phyloP scores from a whole-genome alignment of 768 basidiomycete genomes.

The Lactifluus hygrophoroides region DNA sequence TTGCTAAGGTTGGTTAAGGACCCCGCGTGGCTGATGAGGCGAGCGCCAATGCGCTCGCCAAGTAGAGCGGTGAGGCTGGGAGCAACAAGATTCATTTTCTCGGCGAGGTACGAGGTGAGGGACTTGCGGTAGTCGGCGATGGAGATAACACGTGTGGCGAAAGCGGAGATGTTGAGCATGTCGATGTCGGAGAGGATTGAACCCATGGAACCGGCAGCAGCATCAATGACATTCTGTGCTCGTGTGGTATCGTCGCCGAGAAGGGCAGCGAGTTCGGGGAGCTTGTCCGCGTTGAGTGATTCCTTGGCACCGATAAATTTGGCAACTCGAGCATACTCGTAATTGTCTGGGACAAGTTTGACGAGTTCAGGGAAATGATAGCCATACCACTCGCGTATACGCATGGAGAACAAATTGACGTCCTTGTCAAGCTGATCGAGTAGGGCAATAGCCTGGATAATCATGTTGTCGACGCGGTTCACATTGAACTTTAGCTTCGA shows the following conservation, averaged over 20 bases:
- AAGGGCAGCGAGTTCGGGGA: slow-evolving; percentile 68
- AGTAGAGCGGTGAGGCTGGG: slow-evolving; percentile 87
- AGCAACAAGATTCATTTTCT: slow-evolving; percentile 98
- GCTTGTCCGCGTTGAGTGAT: slow-evolving; percentile 63
- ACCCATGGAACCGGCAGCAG: slow-evolving; percentile 91
- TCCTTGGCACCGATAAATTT: slow-evolving; percentile 90
- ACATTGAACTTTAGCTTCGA: slow-evolving; percentile 98
- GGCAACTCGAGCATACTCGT: slow-evolving; percentile 81
- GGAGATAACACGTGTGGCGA: slow-evolving; percentile 84
- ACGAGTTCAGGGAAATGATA: slow-evolving; percentile 98
- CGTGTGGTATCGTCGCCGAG: slow-evolving; percentile 77
- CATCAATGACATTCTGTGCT: slow-evolving; percentile 92
- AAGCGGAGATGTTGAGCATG: slow-evolving; percentile 90
- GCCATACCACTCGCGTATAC: slow-evolving; percentile 97
- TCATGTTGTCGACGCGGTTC: slow-evolving; percentile 97
- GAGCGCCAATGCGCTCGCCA: slow-evolving; percentile 86
- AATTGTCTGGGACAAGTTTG: slow-evolving; percentile 87
- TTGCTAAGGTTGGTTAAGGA: slow-evolving; percentile 95
- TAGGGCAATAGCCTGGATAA: slow-evolving; percentile 97
- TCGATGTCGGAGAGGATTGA: slow-evolving; percentile 86
- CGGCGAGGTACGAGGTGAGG: slow-evolving; percentile 75
- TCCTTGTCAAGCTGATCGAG: slow-evolving; percentile 99
- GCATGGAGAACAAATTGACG: slow-evolving; percentile 98
- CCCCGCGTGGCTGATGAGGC: slow-evolving; percentile 92
- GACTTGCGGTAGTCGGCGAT: slow-evolving; percentile 92